Conservation (phyloP, 345 rosid species). For the Leavenworthia alabamica region DNA sequence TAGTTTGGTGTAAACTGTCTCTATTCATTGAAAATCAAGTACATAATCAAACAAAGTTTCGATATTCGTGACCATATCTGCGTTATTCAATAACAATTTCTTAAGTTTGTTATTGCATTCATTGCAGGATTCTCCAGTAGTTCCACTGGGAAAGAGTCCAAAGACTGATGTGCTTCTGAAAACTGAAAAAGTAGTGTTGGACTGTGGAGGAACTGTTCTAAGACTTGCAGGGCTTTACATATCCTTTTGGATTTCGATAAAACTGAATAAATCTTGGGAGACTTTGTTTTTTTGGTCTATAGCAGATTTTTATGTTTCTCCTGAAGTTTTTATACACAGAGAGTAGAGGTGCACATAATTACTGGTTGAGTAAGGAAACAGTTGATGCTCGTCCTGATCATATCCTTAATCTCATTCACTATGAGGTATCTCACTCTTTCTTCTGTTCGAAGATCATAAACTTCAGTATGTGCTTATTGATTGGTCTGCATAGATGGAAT, state of each 20-base stretch:
- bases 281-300: neutral
- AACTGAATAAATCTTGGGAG: neutral
- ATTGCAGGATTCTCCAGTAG: constrained; percentile 67
- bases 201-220: constrained; percentile 67
- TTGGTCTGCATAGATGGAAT: too few species aligned
- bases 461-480: too few species aligned
- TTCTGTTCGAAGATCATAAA: too few species aligned
- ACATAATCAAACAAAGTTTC: neutral
- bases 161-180: constrained; percentile 74
- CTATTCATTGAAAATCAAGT: neutral
- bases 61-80: neutral
- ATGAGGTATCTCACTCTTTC: constrained; percentile 54
- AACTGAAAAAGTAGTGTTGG: constrained; percentile 70
- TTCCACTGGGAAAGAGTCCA: constrained; percentile 84
- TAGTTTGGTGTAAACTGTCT: neutral
- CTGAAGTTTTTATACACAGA: constrained; percentile 63
- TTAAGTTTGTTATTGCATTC: constrained; percentile 5
- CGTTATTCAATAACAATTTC: neutral
- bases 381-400: constrained; percentile 77
- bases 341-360: constrained; percentile 85
- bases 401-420: constrained; percentile 87
- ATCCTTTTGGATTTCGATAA: constrained; percentile 52
- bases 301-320: constrained; percentile 16
- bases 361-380: constrained; percentile 75
- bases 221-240: constrained; percentile 94